phyloP scores from a whole-genome alignment of 2,329 filamentous ascomycete genomes.

The Piedraia hortae region DNA sequence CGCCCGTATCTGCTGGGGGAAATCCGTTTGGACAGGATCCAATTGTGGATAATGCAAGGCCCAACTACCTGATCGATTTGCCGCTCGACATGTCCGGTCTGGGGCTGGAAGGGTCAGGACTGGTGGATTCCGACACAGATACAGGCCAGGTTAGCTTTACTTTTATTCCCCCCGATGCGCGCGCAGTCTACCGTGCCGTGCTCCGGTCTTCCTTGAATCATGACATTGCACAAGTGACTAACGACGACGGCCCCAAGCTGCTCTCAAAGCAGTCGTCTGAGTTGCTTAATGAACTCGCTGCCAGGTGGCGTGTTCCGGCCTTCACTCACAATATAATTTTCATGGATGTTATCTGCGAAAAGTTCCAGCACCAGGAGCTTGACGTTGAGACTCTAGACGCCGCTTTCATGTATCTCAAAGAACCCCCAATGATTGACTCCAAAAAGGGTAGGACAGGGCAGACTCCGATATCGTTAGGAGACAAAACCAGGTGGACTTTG shows the following conservation, averaged over 20 bases:
- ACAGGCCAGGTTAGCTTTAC: conserved; percentile 30
- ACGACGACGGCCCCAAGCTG: conserved; percentile 23
- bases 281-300: conserved; percentile 55
- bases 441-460: conserved; percentile 12
- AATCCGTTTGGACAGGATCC: too few species aligned
- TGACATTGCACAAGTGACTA: conserved; percentile 28
- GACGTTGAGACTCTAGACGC: conserved; percentile 56
- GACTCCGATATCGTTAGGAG: conserved; percentile 21
- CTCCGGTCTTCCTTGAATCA: conserved; percentile 44
- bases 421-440: conserved; percentile 23
- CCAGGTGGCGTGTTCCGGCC: conserved; percentile 71
- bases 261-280: conserved; percentile 55
- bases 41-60: too few species aligned
- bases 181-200: conserved; percentile 59
- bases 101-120: conserved; percentile 24
- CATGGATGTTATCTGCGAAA: conserved; percentile 59
- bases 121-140: conserved; percentile 6
- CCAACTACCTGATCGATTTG: conserved; percentile 36
- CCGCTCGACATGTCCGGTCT: conserved; percentile 39
- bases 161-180: conserved; percentile 66
- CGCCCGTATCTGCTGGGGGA: conserved; percentile 2
- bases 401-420: conserved; percentile 59
- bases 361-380: conserved; percentile 63
- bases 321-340: conserved; percentile 56
- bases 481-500: conserved; percentile 23